Evolutionary conservation across 2,329 filamentous ascomycete genomes (phyloP).

Genomic region (Blastomyces parvus): DNA sequence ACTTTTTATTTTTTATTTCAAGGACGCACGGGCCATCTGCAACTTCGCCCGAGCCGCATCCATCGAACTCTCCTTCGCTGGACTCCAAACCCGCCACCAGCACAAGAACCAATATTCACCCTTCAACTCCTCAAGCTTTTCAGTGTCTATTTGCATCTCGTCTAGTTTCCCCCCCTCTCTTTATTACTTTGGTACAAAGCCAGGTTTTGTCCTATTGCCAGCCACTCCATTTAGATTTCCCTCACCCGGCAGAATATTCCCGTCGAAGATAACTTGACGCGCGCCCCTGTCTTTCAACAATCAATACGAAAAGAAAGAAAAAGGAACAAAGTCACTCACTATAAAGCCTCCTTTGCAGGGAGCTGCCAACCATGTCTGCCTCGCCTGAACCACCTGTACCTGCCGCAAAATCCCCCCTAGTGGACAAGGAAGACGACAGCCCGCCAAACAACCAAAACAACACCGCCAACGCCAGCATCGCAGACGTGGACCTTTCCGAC

Average conservation of each 20-base stretch:
- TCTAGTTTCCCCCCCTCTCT: neutral
- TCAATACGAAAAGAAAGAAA: no score
- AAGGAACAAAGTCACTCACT: neutral
- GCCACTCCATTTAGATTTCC: neutral
- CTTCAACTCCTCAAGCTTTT: neutral
- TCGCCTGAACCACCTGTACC: constrained; percentile 25
- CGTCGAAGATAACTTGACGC: no score
- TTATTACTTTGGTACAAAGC: neutral
- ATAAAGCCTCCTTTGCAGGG: neutral
- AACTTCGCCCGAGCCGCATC: constrained; percentile 3
- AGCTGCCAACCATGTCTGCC: constrained; percentile 27
- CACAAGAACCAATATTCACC: neutral
- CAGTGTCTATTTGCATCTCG: neutral
- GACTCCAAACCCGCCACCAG: constrained; percentile 6
- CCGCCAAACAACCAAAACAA: constrained; percentile 10
- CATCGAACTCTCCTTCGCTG: constrained; percentile 10
- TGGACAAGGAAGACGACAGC: constrained; percentile 15
- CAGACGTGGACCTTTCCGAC: constrained; percentile 43
- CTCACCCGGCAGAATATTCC: neutral
- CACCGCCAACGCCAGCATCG: constrained; percentile 10
- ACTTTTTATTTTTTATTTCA: neutral
- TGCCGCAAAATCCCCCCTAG: constrained; percentile 11
- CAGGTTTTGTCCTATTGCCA: neutral
- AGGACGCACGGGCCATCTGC: constrained; percentile 15
- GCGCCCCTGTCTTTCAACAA: neutral